Evolutionary conservation across 2,329 filamentous ascomycete species (phyloP).

Genomic region (Botrytis fabae): DNA sequence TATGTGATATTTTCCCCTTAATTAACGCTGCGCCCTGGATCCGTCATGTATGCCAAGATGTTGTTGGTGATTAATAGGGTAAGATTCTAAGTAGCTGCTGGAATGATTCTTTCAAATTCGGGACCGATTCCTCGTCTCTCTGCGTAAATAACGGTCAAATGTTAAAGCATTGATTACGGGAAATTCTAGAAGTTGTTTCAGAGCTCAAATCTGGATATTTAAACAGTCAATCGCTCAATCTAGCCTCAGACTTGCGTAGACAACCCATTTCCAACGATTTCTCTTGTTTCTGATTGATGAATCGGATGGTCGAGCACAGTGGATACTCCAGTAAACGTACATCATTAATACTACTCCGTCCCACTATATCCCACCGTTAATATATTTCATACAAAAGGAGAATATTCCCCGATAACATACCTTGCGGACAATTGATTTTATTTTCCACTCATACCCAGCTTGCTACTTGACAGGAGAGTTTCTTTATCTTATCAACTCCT

Average conservation of each 20-base stretch:
- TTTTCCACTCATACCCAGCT: background rate
- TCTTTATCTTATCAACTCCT: background rate
- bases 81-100: background rate
- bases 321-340: background rate
- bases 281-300: background rate
- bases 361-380: background rate
- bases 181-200: background rate
- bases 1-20: background rate
- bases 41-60: background rate
- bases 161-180: background rate
- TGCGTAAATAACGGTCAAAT: background rate
- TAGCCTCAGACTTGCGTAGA: background rate
- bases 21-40: background rate
- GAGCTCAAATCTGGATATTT: background rate
- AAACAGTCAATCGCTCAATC: background rate
- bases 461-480: background rate
- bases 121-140: background rate
- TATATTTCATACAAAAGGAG: background rate
- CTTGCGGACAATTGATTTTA: background rate
- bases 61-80: constrained; percentile 1
- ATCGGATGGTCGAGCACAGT: background rate
- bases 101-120: background rate
- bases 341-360: background rate
- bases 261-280: background rate
- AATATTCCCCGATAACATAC: background rate